phyloP scores from a whole-genome alignment of 2,329 filamentous ascomycete species.

The Lecanicillium sp. region DNA sequence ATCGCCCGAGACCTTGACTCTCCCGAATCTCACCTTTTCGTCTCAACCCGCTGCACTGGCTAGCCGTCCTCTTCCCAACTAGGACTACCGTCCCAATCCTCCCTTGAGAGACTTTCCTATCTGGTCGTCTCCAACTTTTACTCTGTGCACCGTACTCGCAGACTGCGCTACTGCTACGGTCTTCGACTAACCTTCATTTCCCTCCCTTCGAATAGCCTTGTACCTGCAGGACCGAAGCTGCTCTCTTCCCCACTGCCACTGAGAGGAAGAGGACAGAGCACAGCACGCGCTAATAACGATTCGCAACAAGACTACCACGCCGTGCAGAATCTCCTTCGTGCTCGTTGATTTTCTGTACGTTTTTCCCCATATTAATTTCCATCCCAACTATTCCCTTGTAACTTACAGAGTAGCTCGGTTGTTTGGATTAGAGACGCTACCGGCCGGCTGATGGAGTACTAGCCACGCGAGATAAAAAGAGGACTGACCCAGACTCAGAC shows the following conservation, averaged over 20 bases:
- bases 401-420: constrained; percentile 6
- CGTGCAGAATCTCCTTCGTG: not conserved
- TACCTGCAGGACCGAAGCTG: constrained; percentile 3
- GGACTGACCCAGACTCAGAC: constrained; percentile 7
- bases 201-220: constrained; percentile 9
- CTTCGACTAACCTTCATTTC: constrained; percentile 9
- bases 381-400: constrained; percentile 9
- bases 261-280: constrained; percentile 1
- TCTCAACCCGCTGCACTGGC: constrained; percentile 5
- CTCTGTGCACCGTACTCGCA: too few relatives aligned
- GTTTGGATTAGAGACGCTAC: constrained; percentile 1
- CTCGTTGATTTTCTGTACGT: constrained; percentile 6
- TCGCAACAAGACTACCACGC: not conserved
- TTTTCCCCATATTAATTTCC: constrained; percentile 8
- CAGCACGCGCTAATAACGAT: not conserved
- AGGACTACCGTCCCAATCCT: constrained; percentile 5
- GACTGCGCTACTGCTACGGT: constrained; percentile 1
- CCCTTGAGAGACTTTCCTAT: constrained; percentile 4
- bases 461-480: constrained; percentile 4
- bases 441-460: not conserved
- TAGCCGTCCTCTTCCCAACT: constrained; percentile 9
- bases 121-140: not conserved
- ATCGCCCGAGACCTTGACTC: constrained; percentile 8
- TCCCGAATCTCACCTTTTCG: constrained; percentile 4
- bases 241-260: constrained; percentile 5